Conservation (phyloP, 2,329 filamentous ascomycete genomes). For the Chaetomiaceae sp. region DNA sequence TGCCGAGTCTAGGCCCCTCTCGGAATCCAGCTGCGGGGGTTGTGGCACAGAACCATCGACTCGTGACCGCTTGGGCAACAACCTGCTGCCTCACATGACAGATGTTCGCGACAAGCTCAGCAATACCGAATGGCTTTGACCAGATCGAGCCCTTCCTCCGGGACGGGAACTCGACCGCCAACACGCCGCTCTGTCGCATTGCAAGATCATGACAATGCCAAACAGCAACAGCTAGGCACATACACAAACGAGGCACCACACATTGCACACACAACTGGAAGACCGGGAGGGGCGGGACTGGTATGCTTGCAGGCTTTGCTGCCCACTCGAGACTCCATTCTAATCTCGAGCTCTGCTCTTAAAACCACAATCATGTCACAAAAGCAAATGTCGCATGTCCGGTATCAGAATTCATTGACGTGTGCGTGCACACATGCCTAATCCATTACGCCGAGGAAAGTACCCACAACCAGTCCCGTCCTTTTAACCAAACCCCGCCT, state of each 20-base stretch:
- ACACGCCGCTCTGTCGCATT: background rate
- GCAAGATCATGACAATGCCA: background rate
- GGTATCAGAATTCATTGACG: slow-evolving; percentile 30
- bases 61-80: slow-evolving; percentile 3
- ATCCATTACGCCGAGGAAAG: slow-evolving; percentile 29
- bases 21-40: background rate
- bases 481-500: slow-evolving; percentile 9
- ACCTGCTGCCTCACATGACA: slow-evolving; percentile 9
- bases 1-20: no score
- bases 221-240: no score
- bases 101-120: background rate
- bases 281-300: background rate
- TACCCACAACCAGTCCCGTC: slow-evolving; percentile 23
- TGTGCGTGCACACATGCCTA: slow-evolving; percentile 27
- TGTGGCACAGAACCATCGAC: background rate
- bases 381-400: slow-evolving; percentile 20
- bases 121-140: background rate
- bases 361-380: slow-evolving; percentile 16
- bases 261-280: background rate
- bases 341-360: slow-evolving; percentile 5
- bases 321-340: slow-evolving; percentile 7
- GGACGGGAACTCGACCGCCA: background rate
- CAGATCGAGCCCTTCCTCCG: background rate
- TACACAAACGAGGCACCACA: no score
- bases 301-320: slow-evolving; percentile 2